Evolutionary conservation across 306 rosid genomes (phyloP).

Genomic region (Castanopsis chinensis): DNA sequence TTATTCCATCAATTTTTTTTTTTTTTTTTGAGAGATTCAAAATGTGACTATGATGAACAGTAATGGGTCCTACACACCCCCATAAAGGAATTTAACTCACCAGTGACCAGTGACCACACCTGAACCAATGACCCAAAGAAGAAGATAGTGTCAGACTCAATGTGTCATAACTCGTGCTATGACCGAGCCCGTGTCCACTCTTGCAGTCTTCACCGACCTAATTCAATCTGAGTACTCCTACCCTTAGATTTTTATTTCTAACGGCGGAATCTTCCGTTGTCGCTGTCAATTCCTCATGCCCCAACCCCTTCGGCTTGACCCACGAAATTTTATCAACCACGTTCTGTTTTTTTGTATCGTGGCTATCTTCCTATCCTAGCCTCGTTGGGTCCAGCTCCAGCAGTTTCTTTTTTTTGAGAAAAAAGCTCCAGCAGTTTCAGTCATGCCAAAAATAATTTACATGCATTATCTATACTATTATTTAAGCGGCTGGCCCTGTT

Average conservation of each 20-base stretch:
- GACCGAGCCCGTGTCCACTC: too few species aligned
- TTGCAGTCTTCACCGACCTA: not conserved
- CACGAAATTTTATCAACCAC: not conserved
- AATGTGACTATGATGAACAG: not conserved
- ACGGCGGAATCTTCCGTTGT: not conserved
- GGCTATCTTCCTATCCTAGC: constrained; percentile 23
- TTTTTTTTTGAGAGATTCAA: not conserved
- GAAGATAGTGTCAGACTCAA: too few species aligned
- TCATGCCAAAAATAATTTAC: too few species aligned
- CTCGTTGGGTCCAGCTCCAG: too few species aligned
- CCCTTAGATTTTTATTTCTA: not conserved
- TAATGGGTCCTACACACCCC: not conserved
- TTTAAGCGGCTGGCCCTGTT: too few species aligned
- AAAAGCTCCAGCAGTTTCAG: too few species aligned
- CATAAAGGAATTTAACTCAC: not conserved
- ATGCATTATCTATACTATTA: too few species aligned
- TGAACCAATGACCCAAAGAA: too few species aligned
- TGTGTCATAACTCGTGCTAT: too few species aligned
- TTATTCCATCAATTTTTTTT: too few species aligned
- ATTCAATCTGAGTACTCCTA: not conserved
- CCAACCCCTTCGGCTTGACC: not conserved
- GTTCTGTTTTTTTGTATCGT: constrained; percentile 23
- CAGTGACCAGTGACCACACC: too few species aligned
- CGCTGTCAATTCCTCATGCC: not conserved
- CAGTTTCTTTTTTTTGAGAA: too few species aligned